Evolutionary conservation across 306 rosid species (phyloP).

Genomic region (Mucuna pruriens): DNA sequence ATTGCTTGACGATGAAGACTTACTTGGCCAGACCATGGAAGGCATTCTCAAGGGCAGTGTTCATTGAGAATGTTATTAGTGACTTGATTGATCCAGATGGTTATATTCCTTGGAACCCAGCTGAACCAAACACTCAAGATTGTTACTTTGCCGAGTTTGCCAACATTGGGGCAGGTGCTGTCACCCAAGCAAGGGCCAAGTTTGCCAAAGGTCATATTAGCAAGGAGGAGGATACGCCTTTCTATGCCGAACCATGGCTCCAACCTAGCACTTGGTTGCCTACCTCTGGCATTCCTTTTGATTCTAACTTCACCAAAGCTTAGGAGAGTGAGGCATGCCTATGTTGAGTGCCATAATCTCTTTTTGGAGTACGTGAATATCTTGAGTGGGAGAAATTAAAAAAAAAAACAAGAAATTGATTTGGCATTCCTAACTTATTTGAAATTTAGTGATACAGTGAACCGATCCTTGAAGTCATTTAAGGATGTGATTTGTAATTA

Average conservation of each 20-base stretch:
- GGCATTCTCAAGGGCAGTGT: conserved; percentile 52
- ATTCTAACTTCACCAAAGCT: conserved; percentile 22
- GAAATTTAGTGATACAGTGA: too few relatives aligned
- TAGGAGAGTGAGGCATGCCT: not conserved
- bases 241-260: conserved; percentile 45
- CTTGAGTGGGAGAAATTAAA: too few relatives aligned
- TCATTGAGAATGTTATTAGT: conserved; percentile 55
- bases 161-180: conserved; percentile 64
- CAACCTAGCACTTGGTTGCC: conserved; percentile 48
- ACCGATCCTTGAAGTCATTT: too few relatives aligned
- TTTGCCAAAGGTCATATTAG: conserved; percentile 46
- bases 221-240: conserved; percentile 44
- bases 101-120: conserved; percentile 46
- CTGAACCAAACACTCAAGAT: conserved; percentile 33
- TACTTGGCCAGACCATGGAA: conserved; percentile 80
- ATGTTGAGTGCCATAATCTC: not conserved
- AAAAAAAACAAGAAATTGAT: not conserved
- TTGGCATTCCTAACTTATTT: too few relatives aligned
- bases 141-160: conserved; percentile 58
- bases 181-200: conserved; percentile 40
- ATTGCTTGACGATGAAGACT: conserved; percentile 39
- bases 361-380: not conserved
- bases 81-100: conserved; percentile 52
- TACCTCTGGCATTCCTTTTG: conserved; percentile 18
- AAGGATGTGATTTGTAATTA: too few relatives aligned